These are phyloP conservation scores for Fraxinus xanthoxyloides DNA, from an alignment of 305 asterid genomes.

Conservation along the genomic window DNA sequence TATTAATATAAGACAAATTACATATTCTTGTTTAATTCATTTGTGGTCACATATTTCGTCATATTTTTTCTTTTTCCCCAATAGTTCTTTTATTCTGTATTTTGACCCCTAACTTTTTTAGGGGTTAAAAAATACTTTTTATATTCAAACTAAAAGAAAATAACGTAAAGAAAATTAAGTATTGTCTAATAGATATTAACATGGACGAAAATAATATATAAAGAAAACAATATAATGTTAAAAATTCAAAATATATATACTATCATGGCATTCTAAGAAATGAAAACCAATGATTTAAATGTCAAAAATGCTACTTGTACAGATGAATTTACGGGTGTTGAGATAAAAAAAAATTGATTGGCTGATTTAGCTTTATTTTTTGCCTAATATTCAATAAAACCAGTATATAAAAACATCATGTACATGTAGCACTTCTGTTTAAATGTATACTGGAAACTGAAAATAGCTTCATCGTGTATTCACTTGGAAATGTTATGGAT, in stretches of 20 bases:
- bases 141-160: neutral
- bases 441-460: neutral
- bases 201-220: neutral
- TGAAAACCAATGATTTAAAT: no score
- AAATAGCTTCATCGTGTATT: neutral
- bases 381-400: neutral
- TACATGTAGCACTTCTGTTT: no score
- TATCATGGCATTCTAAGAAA: neutral
- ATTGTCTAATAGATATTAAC: neutral
- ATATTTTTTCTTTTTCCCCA: slow-evolving; percentile 14
- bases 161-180: neutral
- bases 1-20: slow-evolving; percentile 15
- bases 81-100: neutral
- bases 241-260: neutral
- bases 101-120: neutral
- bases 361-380: no score
- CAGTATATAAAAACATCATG: neutral
- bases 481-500: neutral
- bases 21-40: slow-evolving; percentile 16
- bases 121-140: neutral
- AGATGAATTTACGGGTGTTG: neutral
- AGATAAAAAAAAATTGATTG: neutral
- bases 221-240: neutral
- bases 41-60: slow-evolving; percentile 10
- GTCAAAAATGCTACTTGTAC: neutral